Base-by-base conservation (phyloP, 2,329 filamentous ascomycete species). In the Fusarium piperis region DNA sequence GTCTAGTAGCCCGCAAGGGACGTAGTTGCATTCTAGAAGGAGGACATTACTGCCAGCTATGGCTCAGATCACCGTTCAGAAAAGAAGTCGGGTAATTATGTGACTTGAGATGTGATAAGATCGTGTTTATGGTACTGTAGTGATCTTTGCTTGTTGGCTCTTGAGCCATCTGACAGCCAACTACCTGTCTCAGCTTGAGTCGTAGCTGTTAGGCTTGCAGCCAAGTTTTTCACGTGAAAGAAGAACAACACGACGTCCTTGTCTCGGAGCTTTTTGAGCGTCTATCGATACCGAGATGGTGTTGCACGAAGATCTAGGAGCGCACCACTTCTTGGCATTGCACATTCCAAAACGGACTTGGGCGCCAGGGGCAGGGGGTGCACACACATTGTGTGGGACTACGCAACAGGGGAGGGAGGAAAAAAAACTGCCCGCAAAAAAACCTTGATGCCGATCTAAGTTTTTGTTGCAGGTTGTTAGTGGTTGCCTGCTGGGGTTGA, bases 371-470 rank as follows among this genome's bases (percentile, higher is more conserved):
- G 36, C 26, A 33, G 28, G 57, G 57, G 65, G 28, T 59, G 36
- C 53, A 69, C 65, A 59, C 30, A 69, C 33, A 59, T 62, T 44
- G 57, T 57, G 53, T 56, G 65, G 38, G 65, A 70, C 62, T 4
- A 20, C 26, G 26, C 8, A 18, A 15, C 16, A 44, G 26, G 32
- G 36, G 20, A 32, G 23, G 28, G 26, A 32, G 23, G 28, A 20
- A 28, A 51, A 39, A 61, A 20, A 30, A 18, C 20, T 48, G 44
- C 23, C 23, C 23, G 23, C 44, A 26, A 48, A 39, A 51, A 38
- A 38, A 38, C 52, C 52, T 26, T 39, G 30, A 60, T 39, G 58
- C 33, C 26, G 58, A 41, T 61, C 35, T 41, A 20, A 28, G 52
- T 8, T 18, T 28, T 56, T 35, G 33, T 38, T 11, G 11, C 20